A percentile compares a stretch with the other conserved stretches of the same genome.
These are phyloP conservation scores for Glycine latifolia DNA, from an alignment of 306 rosid genomes.

Conservation along the genomic window DNA sequence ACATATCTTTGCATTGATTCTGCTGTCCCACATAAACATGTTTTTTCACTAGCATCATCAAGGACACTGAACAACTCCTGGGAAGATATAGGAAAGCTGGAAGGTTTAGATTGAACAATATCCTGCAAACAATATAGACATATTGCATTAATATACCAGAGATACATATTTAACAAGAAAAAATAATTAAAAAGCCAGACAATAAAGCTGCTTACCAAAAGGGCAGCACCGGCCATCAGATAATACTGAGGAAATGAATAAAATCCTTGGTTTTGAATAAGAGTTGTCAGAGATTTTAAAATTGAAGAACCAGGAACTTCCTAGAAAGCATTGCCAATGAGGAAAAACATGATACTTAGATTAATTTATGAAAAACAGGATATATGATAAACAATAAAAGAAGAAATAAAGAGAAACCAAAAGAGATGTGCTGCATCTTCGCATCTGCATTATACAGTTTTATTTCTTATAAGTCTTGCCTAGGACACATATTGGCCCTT, in stretches of 20 bases:
- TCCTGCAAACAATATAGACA: conserved; percentile 62
- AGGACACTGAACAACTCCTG: conserved; percentile 72
- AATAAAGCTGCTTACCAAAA: conserved; percentile 65
- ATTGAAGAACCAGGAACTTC: conserved; percentile 77
- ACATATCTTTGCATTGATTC: conserved; percentile 71
- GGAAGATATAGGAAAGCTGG: conserved; percentile 72
- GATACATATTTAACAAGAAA: conserved; percentile 28
- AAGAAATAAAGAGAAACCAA: conserved; percentile 25
- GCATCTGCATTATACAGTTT: conserved; percentile 9
- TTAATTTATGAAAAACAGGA: conserved; percentile 5
- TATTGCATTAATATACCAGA: conserved; percentile 30
- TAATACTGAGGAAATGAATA: conserved; percentile 66
- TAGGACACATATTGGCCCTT: neutral
- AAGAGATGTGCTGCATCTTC: conserved; percentile 2
- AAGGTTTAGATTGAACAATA: conserved; percentile 67
- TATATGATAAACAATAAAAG: conserved; percentile 4
- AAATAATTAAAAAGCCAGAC: conserved; percentile 29
- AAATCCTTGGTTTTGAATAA: conserved; percentile 65
- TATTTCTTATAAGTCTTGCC: conserved; percentile 24
- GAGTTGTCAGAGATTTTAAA: conserved; percentile 61
- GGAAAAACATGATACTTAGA: conserved; percentile 24
- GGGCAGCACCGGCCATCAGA: conserved; percentile 86
- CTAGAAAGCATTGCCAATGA: conserved; percentile 57
- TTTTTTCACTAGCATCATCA: conserved; percentile 87
- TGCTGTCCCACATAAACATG: conserved; percentile 75